Conservation (phyloP, 768 basidiomycete species). For the Tulasnella sp. region DNA sequence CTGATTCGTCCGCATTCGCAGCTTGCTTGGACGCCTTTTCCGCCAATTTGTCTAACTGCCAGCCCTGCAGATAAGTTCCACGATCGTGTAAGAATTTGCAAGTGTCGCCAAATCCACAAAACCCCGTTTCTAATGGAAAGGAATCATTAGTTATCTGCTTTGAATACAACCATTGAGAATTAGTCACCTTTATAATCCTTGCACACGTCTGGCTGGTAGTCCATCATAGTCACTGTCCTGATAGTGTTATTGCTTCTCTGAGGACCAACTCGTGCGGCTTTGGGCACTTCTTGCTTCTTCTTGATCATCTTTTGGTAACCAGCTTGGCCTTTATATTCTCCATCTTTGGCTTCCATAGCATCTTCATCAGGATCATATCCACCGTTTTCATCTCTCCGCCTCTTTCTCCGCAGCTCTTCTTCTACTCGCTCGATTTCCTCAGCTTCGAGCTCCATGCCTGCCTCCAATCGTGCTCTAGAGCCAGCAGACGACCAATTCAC, state of each 20-base stretch:
- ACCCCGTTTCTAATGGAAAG: constrained; percentile 70
- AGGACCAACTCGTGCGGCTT: constrained; percentile 75
- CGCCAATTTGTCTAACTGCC: constrained; percentile 93
- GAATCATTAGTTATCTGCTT: background rate
- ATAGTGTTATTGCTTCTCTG: constrained; percentile 67
- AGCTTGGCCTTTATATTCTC: constrained; percentile 72
- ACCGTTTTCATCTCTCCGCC: constrained; percentile 33
- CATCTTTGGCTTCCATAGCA: constrained; percentile 55
- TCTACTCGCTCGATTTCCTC: constrained; percentile 69
- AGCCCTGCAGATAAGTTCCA: constrained; percentile 92
- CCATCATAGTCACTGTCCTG: constrained; percentile 84
- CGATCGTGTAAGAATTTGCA: constrained; percentile 99
- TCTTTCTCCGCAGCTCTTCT: constrained; percentile 48
- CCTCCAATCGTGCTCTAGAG: constrained; percentile 54
- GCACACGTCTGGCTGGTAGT: constrained; percentile 98
- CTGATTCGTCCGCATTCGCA: constrained; percentile 43
- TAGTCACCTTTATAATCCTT: constrained; percentile 95
- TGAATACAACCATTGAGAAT: background rate
- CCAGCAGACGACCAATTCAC: constrained; percentile 61
- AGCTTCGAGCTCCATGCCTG: constrained; percentile 60
- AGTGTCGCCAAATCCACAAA: constrained; percentile 96
- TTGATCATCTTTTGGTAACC: constrained; percentile 71
- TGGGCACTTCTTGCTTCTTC: constrained; percentile 61
- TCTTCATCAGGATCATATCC: constrained; percentile 28
- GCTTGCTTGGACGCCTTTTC: constrained; percentile 54